Evolutionary conservation across 129 eudicot species (phyloP), one percentile per base, ranked within the genome.

Genomic region (Erigeron canadensis): DNA sequence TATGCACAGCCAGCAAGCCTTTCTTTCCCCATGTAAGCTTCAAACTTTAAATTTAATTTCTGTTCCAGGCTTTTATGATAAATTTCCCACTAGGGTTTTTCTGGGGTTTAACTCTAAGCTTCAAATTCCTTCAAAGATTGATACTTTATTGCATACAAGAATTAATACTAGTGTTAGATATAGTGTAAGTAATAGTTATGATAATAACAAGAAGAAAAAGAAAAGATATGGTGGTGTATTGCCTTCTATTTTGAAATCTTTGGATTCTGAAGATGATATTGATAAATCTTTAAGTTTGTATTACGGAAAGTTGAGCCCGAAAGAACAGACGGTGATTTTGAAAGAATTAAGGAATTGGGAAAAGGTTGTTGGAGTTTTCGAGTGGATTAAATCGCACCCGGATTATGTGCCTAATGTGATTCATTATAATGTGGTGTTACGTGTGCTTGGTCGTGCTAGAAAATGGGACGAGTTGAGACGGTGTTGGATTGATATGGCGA

Each of bases 401-500:
- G 89, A 89, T 21, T 89, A 92, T 67, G 23, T 59, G 21, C 96
- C 98, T 3, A 92, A 92, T 80, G 96, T 89, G 65, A 83, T 92
- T 77, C 96, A 92, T 46, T 92, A 92, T 23, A 89, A 92, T 53
- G 90, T 89, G 19, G 96, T 89, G 79, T 84, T 92, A 41, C 81
- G 96, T 55, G 82, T 75, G 2, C 57, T 92, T 9, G 95, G 98
- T 63, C 83, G 83, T 59, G 95, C 98, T 2, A 78, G 82, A 44
- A 85, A 84, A 69, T 92, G 98, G 98, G 96, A 92, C 64, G 91
- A 85, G 16, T 81, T 92, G 74, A 87, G 98, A 78, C 86, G 84
- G 64, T 86, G 91, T 62, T 92, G 98, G 98, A 79, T 89, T 71
- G 96, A 92, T 12, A 89, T 92, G 98, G 96, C 91, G 0, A 77